Base-by-base conservation (phyloP, 2,329 filamentous ascomycete species). In the Fusarium albosuccineum region DNA sequence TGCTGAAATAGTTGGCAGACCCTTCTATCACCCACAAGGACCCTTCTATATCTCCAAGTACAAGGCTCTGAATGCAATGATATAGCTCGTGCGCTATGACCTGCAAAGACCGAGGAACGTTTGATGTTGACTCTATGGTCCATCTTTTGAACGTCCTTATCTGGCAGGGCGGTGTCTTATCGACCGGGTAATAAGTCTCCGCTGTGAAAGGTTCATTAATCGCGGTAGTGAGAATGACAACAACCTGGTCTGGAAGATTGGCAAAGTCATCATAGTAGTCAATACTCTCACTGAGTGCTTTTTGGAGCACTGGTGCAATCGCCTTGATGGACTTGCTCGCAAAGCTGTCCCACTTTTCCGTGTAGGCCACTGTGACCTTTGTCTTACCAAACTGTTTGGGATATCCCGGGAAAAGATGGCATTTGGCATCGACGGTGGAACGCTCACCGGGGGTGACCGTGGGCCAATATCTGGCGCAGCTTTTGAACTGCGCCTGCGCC, bases 1-100 rank as follows among this genome's bases (percentile, higher is more conserved):
- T 69, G 34, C 62, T 60, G 9, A 68, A 61, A 37, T 69, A 68
- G 26, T 66, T 63, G 16, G 66, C 65, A 5, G 65, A 63, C n/a
- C 58, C 64, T 2, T 66, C 62, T 6, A 17, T 11, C 5, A 66
- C 37, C 42, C 59, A 69, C 3, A 22, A 10, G 2, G 63, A 60
- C 4, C 49, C 53, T 5, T 9, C 8, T 7, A 5, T 2, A 6
- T 54, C 56, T 3, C 45, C 55, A 5, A 63, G 2, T 13, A 29
- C 37, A 2, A 48, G 34, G 22, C 39, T 22, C 44, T 66, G 65
- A 1, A 68, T 39, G 29, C 66, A 68, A 17, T 68, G 65, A n/a
- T 66, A 69, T 6, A 68, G 34, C 34, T 68, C 66, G 9, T 66
- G 65, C 2, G 66, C 36, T 9, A 68, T 6, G 3, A 53, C 53